Base-by-base conservation (phyloP, 2,329 filamentous ascomycete genomes). In the Aspergillus ruber region DNA sequence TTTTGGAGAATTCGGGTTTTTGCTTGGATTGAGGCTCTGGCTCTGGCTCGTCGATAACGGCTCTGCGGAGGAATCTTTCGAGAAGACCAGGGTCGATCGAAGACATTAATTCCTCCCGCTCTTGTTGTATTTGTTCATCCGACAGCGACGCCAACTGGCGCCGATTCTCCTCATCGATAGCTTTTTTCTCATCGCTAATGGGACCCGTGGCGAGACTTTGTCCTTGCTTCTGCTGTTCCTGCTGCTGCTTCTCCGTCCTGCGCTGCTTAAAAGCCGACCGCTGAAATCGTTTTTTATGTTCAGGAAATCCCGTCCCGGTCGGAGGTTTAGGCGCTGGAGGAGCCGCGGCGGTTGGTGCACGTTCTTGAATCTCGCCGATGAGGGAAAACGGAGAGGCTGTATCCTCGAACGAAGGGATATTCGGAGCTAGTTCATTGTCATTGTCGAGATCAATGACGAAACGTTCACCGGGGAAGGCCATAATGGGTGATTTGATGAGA, bases 81-180 rank as follows among this genome's bases (percentile, higher is more conserved):
- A 98, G 75, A 27, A 96, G 72, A 0, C 79, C 79, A 2, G 90
- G 85, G 53, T 88, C 85, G 46, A 97, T 69, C 6, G 80, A 82
- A n/a, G 76, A 78, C 63, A 95, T 77, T n/a, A 98, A 73, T 56
- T 97, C 91, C 50, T 82, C 76, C 39, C 85, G 81, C 50, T 93
- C 90, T 56, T 84, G 76, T 52, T 86, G 83, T 49, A 97, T 95
- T 67, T 96, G 88, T 33, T 82, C 79, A 0, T 81, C 72, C 1
- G 86, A 86, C 93, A 98, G 96, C 21, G 76, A 74, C 12, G 83
- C 83, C 42, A 98, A 67, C 50, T 80, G 80, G 49, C 82, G 78
- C 40, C 72, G 80, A 61, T 97, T 98, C 65, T 97, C 90, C 56
- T 83, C 78, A 60, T 91, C 86, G 64, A 98, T 97, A 4, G 78